phyloP scores from a whole-genome alignment of 257 asterid genomes.

The Ilex asprella region DNA sequence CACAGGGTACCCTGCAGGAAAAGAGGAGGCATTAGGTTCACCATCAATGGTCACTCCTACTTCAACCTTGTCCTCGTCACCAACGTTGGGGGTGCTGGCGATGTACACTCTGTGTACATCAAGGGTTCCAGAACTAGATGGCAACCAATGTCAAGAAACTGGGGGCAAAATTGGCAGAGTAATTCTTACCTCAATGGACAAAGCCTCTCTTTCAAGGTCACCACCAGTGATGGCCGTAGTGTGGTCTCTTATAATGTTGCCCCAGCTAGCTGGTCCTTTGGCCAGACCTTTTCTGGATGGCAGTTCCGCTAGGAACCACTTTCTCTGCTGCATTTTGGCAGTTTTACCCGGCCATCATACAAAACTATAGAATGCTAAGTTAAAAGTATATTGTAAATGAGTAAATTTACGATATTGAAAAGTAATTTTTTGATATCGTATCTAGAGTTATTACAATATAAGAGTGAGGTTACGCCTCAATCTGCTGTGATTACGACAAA shows the following conservation, averaged over 20 bases:
- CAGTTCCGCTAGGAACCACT: constrained; percentile 44
- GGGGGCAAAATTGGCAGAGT: constrained; percentile 99
- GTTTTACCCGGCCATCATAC: no score
- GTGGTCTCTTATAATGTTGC: constrained; percentile 74
- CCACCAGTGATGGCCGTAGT: constrained; percentile 73
- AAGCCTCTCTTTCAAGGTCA: constrained; percentile 67
- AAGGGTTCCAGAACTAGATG: constrained; percentile 80
- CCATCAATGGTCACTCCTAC: constrained; percentile 77
- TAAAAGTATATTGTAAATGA: no score
- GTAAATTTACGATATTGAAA: no score
- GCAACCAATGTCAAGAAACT: constrained; percentile 89
- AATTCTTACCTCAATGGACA: constrained; percentile 83
- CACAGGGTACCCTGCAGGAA: constrained; percentile 80
- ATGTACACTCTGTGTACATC: constrained; percentile 61
- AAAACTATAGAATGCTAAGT: no score
- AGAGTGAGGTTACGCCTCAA: no score
- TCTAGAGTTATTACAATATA: no score
- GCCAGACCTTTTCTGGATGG: constrained; percentile 69
- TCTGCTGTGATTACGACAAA: no score
- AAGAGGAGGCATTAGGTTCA: constrained; percentile 83
- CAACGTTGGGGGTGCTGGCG: constrained; percentile 91
- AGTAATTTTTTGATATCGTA: no score
- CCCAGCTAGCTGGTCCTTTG: constrained; percentile 66
- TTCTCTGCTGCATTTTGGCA: no score
- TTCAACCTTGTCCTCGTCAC: constrained; percentile 84